Percentiles rank a stretch among this genome's conserved stretches.
These are phyloP conservation scores for Xylaria sp. DNA, from an alignment of 2,329 filamentous ascomycete genomes.

Conservation along the genomic window DNA sequence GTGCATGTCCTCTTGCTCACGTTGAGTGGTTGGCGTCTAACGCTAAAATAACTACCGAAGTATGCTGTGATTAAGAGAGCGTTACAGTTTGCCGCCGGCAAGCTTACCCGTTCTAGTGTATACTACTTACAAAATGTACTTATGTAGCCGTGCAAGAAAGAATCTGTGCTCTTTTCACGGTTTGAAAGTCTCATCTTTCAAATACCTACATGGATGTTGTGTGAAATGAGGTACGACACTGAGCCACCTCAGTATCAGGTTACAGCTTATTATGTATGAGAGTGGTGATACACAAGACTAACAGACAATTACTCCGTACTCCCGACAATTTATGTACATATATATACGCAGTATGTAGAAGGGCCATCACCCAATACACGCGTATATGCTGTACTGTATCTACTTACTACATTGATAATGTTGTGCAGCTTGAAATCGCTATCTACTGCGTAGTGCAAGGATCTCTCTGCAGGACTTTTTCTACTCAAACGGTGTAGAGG, in stretches of 20 bases:
- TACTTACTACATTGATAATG: conserved; percentile 10
- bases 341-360: neutral
- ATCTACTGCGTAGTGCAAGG: conserved; percentile 28
- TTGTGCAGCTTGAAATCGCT: conserved; percentile 28
- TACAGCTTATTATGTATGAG: no score
- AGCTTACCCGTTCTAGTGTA: neutral
- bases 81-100: conserved; percentile 31
- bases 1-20: neutral
- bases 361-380: neutral
- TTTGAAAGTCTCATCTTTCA: neutral
- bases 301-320: neutral
- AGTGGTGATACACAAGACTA: neutral
- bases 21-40: conserved; percentile 12
- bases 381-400: neutral
- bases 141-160: neutral
- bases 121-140: neutral
- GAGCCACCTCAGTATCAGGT: neutral
- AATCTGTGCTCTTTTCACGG: neutral
- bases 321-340: no score
- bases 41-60: conserved; percentile 34
- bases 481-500: conserved; percentile 5
- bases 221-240: neutral
- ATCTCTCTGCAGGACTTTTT: conserved; percentile 17
- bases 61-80: conserved; percentile 26
- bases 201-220: neutral